Percentiles rank a stretch among this genome's conserved stretches.
Evolutionary conservation across 306 rosid genomes (phyloP).

Genomic region (Medicago arabica): DNA sequence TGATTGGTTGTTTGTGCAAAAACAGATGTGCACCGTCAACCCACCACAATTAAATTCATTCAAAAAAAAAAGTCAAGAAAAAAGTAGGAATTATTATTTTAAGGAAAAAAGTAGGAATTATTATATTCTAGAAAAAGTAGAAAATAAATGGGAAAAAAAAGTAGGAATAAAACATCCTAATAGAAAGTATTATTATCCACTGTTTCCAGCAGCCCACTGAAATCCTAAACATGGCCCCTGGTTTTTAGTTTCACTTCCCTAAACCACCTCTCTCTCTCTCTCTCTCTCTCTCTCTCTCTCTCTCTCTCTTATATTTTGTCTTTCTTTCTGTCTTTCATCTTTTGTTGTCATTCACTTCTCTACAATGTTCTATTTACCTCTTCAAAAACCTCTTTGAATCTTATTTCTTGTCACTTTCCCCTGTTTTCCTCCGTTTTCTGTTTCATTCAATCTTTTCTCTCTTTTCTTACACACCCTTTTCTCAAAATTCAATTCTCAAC

Average conservation of each 20-base stretch:
- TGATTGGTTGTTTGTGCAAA: too few species aligned
- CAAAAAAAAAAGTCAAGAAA: background rate
- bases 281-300: background rate
- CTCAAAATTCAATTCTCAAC: background rate
- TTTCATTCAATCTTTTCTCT: conserved; percentile 4
- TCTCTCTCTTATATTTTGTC: conserved; percentile 1
- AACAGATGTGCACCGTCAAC: too few species aligned
- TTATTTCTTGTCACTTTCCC: background rate
- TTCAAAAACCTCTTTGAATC: conserved; percentile 33
- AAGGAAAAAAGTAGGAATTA: background rate
- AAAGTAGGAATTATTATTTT: background rate
- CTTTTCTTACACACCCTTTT: conserved; percentile 32
- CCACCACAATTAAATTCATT: too few species aligned
- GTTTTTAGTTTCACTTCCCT: conserved; percentile 69
- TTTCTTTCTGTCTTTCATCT: conserved; percentile 26
- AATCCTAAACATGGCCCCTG: conserved; percentile 85
- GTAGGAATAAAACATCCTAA: background rate
- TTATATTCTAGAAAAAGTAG: background rate
- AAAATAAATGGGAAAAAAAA: background rate
- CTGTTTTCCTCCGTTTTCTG: conserved; percentile 36
- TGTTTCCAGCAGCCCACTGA: conserved; percentile 88
- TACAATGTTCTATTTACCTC: conserved; percentile 43
- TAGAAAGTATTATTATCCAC: conserved; percentile 50
- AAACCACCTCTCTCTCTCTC: conserved; percentile 60
- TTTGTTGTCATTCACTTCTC: conserved; percentile 24